Conservation (phyloP, 1,284 basidiomycete species). For the Mycosarcoma mackinlayi region DNA sequence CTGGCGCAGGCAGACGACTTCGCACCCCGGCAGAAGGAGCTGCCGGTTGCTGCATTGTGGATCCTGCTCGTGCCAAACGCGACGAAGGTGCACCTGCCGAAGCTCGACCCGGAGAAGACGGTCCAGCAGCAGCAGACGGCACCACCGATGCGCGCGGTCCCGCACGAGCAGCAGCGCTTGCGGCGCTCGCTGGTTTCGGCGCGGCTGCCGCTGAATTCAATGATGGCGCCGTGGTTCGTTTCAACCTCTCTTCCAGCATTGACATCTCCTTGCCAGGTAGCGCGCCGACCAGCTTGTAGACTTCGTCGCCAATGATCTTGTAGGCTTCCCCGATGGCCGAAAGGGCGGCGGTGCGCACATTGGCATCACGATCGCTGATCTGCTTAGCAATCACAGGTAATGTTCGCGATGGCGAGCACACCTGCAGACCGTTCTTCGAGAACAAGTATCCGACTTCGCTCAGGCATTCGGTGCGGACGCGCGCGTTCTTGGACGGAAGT, state of each 20-base stretch:
- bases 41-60: slow-evolving; percentile 15
- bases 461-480: slow-evolving; percentile 84
- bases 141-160: slow-evolving; percentile 33
- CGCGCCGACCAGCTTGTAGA: slow-evolving; percentile 82
- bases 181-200: slow-evolving; percentile 12
- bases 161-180: slow-evolving; percentile 7
- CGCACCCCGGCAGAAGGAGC: slow-evolving; percentile 30
- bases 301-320: slow-evolving; percentile 82
- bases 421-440: slow-evolving; percentile 83
- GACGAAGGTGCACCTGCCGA: slow-evolving; percentile 37
- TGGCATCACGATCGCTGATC: slow-evolving; percentile 87
- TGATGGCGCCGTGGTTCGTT: slow-evolving; percentile 74
- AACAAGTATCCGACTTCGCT: slow-evolving; percentile 83
- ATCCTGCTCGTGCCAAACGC: slow-evolving; percentile 38
- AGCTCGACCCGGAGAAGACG: slow-evolving; percentile 29
- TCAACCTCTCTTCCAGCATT: slow-evolving; percentile 87
- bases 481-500: slow-evolving; percentile 86
- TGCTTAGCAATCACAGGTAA: slow-evolving; percentile 82
- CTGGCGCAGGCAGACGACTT: slow-evolving; percentile 39
- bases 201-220: slow-evolving; percentile 9
- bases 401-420: slow-evolving; percentile 78
- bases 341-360: slow-evolving; percentile 85
- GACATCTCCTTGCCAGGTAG: slow-evolving; percentile 87
- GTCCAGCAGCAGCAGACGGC: slow-evolving; percentile 16
- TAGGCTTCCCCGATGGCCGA: slow-evolving; percentile 85